Conservation (phyloP, 768 basidiomycete species). For the Tylopilus cervinicoccineus region DNA sequence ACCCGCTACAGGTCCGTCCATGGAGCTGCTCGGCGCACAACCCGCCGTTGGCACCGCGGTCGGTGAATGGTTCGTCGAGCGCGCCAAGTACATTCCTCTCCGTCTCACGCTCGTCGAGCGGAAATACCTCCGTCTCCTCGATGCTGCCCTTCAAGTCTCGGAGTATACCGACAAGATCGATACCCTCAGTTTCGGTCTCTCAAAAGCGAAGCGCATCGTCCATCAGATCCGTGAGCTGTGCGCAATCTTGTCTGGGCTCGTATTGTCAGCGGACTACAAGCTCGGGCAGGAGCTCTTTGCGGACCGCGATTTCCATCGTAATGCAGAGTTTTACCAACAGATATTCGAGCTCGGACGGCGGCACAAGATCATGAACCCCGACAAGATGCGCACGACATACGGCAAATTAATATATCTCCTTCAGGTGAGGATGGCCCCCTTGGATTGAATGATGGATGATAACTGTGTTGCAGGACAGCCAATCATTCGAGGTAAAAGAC, state of each 20-base stretch:
- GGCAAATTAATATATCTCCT: slow-evolving; percentile 83
- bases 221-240: slow-evolving; percentile 84
- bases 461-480: slow-evolving; percentile 61
- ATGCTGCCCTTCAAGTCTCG: slow-evolving; percentile 79
- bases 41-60: slow-evolving; percentile 58
- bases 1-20: slow-evolving; percentile 16
- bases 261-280: slow-evolving; percentile 84
- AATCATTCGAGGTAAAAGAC: slow-evolving; percentile 77
- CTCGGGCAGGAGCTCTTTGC: slow-evolving; percentile 82
- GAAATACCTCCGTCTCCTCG: slow-evolving; percentile 79
- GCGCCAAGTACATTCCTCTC: slow-evolving; percentile 76
- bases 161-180: slow-evolving; percentile 93
- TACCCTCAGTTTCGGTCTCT: slow-evolving; percentile 69
- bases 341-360: slow-evolving; percentile 81
- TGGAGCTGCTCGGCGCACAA: slow-evolving; percentile 48
- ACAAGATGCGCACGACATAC: slow-evolving; percentile 87
- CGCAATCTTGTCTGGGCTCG: slow-evolving; percentile 79
- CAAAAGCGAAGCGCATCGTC: slow-evolving; percentile 85
- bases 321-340: slow-evolving; percentile 74
- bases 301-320: slow-evolving; percentile 76
- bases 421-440: slow-evolving; percentile 47
- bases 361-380: slow-evolving; percentile 91
- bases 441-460: background rate
- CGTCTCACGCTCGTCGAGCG: slow-evolving; percentile 73
- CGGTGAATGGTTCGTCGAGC: slow-evolving; percentile 84